A percentile compares a stretch with the other conserved stretches of the same genome.
These are phyloP conservation scores for Teratosphaeria nubilosa DNA, from an alignment of 2,329 filamentous ascomycete species.

Conservation along the genomic window DNA sequence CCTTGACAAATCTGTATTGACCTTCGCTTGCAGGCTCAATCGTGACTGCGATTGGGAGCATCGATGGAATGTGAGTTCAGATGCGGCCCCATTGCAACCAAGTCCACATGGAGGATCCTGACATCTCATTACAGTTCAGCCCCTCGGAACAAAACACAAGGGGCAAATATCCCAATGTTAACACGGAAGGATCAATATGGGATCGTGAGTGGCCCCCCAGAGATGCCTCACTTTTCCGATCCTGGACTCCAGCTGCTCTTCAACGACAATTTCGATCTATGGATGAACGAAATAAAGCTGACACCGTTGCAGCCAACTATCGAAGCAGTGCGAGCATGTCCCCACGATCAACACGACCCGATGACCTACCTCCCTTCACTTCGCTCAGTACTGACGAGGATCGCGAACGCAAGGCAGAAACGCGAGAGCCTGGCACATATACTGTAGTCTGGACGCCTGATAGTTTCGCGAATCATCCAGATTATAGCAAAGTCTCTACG, in stretches of 20 bases:
- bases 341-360: slow-evolving; percentile 17
- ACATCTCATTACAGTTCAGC: slow-evolving; percentile 18
- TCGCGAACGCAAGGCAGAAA: slow-evolving; percentile 46
- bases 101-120: neutral
- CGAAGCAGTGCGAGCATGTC: slow-evolving; percentile 1
- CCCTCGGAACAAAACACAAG: slow-evolving; percentile 25
- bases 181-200: slow-evolving; percentile 45
- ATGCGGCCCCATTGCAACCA: neutral
- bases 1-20: no score
- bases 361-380: slow-evolving; percentile 46
- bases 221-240: neutral
- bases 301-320: slow-evolving; percentile 1
- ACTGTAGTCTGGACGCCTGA: slow-evolving; percentile 45
- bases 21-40: slow-evolving; percentile 25
- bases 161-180: slow-evolving; percentile 32
- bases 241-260: neutral
- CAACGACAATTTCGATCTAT: neutral
- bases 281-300: neutral
- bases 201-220: slow-evolving; percentile 37
- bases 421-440: slow-evolving; percentile 43
- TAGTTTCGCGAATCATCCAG: slow-evolving; percentile 43
- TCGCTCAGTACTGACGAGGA: slow-evolving; percentile 47
- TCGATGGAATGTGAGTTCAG: slow-evolving; percentile 28
- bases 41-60: slow-evolving; percentile 50
- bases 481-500: slow-evolving; percentile 30